These are phyloP conservation scores for Mercurialis annua DNA, from an alignment of 345 rosid genomes.

Conservation along the genomic window DNA sequence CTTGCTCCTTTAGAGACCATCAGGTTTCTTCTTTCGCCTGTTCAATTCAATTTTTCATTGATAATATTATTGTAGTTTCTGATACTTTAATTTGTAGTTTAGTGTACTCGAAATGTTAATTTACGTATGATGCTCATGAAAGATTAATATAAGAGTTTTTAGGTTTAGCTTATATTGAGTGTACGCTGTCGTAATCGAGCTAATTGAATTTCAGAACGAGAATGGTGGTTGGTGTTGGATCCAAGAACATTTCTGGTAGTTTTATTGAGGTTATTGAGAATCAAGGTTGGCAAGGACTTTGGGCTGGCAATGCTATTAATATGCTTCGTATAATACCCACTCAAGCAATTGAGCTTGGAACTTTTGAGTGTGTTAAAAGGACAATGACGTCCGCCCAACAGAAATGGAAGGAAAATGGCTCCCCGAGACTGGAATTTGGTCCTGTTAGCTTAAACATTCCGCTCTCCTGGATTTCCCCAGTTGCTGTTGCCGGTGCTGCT, in stretches of 20 bases:
- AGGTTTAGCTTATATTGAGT: too few species aligned
- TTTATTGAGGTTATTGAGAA: conserved; percentile 78
- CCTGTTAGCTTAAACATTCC: conserved; percentile 52
- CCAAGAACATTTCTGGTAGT: conserved; percentile 82
- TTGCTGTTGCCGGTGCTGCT: conserved; percentile 95
- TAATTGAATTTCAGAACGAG: too few species aligned
- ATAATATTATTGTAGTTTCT: too few species aligned
- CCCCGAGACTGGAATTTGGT: conserved; percentile 63
- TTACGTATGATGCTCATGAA: too few species aligned
- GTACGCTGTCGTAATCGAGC: too few species aligned
- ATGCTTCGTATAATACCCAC: conserved; percentile 93
- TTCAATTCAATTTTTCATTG: too few species aligned
- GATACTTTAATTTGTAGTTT: too few species aligned
- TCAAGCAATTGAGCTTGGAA: conserved; percentile 93
- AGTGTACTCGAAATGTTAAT: too few species aligned
- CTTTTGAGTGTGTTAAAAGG: conserved; percentile 91
- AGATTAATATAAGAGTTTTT: too few species aligned
- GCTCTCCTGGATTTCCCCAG: conserved; percentile 84
- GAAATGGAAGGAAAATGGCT: conserved; percentile 51
- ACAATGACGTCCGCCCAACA: conserved; percentile 66
- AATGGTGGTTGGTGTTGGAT: conserved; percentile 98
- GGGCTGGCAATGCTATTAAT: conserved; percentile 97
- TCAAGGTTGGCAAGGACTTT: conserved; percentile 96
- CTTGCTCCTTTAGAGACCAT: conserved; percentile 99
- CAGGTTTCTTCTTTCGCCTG: conserved; percentile 42